phyloP scores from a whole-genome alignment of 1,284 basidiomycete species.

The Heliocybe sulcata region DNA sequence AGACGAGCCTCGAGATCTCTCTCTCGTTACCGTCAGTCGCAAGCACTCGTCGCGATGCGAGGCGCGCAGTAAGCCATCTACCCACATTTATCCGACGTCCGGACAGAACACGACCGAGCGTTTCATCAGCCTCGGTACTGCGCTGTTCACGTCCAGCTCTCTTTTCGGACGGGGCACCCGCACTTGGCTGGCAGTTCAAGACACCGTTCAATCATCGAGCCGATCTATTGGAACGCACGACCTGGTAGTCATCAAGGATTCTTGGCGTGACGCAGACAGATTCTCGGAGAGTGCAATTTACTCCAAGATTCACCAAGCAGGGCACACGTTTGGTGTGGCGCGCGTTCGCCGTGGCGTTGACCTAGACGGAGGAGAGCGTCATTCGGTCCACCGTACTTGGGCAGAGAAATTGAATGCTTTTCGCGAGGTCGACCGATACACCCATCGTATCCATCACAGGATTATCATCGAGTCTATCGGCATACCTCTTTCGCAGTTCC shows the following conservation, averaged over 20 bases:
- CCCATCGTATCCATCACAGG: neutral
- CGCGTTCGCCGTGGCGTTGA: neutral
- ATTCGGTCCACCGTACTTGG: neutral
- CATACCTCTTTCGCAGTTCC: neutral
- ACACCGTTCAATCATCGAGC: neutral
- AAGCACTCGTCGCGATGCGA: too few species aligned
- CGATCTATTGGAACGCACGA: neutral
- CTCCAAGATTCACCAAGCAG: neutral
- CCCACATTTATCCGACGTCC: too few species aligned
- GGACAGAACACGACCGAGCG: too few species aligned
- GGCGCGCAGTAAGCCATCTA: too few species aligned
- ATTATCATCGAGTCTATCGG: neutral
- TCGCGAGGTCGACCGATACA: neutral
- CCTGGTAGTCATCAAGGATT: neutral
- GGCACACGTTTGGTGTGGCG: neutral
- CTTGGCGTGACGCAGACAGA: neutral
- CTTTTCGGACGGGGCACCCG: neutral
- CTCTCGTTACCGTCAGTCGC: too few species aligned
- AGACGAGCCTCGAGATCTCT: too few species aligned
- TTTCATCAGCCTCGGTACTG: neutral
- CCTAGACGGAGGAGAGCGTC: neutral
- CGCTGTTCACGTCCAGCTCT: neutral
- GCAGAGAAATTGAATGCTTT: neutral
- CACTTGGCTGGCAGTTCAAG: neutral
- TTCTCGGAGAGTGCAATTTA: neutral